phyloP scores from a whole-genome alignment of 2,329 filamentous ascomycete species.

The Penicillium expansum region DNA sequence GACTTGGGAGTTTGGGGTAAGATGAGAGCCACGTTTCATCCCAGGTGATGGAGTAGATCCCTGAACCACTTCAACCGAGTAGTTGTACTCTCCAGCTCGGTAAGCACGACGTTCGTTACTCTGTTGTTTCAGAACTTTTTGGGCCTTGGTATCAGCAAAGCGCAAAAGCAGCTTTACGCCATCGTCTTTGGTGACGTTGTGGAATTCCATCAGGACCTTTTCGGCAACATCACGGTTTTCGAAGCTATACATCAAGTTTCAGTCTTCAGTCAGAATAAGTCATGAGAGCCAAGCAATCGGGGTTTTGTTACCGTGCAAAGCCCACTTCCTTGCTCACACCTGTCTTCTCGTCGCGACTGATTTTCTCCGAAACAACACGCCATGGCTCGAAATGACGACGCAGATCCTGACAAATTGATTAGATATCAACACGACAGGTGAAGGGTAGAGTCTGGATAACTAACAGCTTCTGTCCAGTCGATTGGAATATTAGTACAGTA shows the following conservation, averaged over 20 bases:
- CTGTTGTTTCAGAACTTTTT: constrained; percentile 95
- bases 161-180: constrained; percentile 86
- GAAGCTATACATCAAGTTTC: constrained; percentile 59
- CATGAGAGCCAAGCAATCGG: constrained; percentile 3
- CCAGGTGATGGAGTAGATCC: constrained; percentile 46
- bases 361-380: constrained; percentile 85
- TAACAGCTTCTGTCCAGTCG: constrained; percentile 82
- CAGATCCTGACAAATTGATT: constrained; percentile 70
- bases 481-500: constrained; percentile 97
- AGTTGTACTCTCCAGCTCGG: constrained; percentile 91
- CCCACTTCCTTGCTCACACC: constrained; percentile 95
- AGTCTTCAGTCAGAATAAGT: constrained; percentile 7
- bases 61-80: constrained; percentile 48
- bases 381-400: constrained; percentile 57
- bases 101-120: constrained; percentile 94
- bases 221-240: constrained; percentile 87
- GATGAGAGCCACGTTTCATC: constrained; percentile 39
- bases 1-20: constrained; percentile 44
- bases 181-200: constrained; percentile 76
- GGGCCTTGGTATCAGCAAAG: constrained; percentile 92
- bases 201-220: constrained; percentile 80
- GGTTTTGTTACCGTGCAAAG: constrained; percentile 72
- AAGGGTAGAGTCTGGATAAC: constrained; percentile 32
- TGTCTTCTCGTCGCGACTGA: constrained; percentile 79
- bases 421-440: constrained; percentile 15